These are phyloP conservation scores for Fraxinus cuspidata DNA, from an alignment of 257 asterid species.

Conservation along the genomic window DNA sequence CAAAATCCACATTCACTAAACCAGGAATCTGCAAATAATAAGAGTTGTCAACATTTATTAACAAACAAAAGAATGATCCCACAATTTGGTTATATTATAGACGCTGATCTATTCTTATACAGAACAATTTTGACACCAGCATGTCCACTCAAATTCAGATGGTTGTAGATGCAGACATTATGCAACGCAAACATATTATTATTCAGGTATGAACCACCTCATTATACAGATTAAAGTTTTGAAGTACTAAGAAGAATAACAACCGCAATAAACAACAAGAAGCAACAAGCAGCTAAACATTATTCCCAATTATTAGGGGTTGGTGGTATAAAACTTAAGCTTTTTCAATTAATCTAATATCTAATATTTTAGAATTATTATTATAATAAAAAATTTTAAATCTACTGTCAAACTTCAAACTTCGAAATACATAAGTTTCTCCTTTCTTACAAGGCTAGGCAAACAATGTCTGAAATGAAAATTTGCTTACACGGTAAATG, in stretches of 20 bases:
- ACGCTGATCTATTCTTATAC: conserved; percentile 16
- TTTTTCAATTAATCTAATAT: not conserved
- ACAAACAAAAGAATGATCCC: conserved; percentile 20
- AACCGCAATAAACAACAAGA: not conserved
- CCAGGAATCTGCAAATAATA: conserved; percentile 81
- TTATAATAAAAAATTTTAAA: not conserved
- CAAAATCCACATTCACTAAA: conserved; percentile 93
- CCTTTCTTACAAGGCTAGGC: not conserved
- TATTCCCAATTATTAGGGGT: not conserved
- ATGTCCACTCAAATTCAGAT: conserved; percentile 10
- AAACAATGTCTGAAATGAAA: not conserved
- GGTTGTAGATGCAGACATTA: not conserved
- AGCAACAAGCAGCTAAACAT: not conserved
- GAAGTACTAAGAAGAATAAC: not conserved
- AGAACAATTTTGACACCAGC: conserved; percentile 6
- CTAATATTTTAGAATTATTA: not conserved
- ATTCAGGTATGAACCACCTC: conserved; percentile 7
- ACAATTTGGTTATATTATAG: not conserved
- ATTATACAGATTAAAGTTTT: not conserved
- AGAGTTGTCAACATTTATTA: conserved; percentile 8
- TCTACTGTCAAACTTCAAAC: not conserved
- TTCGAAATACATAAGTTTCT: not conserved
- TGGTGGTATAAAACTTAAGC: not conserved
- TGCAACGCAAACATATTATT: not conserved
- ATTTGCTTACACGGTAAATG: not conserved